Evolutionary conservation across 169 alveolate genomes (phyloP).

Genomic region (Babesia sp.): DNA sequence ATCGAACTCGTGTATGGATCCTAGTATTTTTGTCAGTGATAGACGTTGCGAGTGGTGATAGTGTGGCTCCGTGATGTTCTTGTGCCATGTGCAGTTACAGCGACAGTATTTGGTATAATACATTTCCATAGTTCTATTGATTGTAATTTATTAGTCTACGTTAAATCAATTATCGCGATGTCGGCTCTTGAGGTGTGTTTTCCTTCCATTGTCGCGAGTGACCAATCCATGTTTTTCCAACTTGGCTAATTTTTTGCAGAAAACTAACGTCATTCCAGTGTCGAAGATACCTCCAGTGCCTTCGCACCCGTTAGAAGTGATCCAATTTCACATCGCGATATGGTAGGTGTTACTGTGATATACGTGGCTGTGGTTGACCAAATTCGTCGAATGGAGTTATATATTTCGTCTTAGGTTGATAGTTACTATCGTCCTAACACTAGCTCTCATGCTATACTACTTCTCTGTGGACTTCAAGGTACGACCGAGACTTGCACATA

Average conservation of each 20-base stretch:
- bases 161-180: no score
- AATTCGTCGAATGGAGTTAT: not conserved
- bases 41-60: no score
- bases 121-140: no score
- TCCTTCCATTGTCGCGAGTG: not conserved
- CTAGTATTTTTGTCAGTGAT: no score
- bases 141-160: no score
- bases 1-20: no score
- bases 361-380: not conserved
- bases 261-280: not conserved
- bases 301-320: constrained; percentile 25
- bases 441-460: not conserved
- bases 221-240: not conserved
- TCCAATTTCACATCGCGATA: constrained; percentile 34
- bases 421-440: not conserved
- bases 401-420: constrained; percentile 1
- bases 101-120: no score
- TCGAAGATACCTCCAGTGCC: not conserved
- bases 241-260: not conserved
- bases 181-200: constrained; percentile 17
- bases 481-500: not conserved
- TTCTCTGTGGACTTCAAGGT: constrained; percentile 13
- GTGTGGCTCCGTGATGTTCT: not conserved
- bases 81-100: not conserved
- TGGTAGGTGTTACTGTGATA: constrained; percentile 3